phyloP scores from a whole-genome alignment of 108 stramenopile genomes.

The Cyclotella choctawhatcheeana region DNA sequence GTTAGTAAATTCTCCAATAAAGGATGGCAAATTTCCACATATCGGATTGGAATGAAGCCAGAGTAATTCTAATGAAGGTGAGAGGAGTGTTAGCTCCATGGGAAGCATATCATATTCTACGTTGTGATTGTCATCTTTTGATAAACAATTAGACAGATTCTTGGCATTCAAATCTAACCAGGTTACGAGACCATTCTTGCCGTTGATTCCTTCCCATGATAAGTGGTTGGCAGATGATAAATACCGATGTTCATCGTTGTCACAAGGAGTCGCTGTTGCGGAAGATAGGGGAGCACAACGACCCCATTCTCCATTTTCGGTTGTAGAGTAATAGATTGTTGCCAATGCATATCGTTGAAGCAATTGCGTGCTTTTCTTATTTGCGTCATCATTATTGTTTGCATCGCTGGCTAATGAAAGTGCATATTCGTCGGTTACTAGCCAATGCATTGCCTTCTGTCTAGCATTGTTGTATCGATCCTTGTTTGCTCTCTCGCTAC shows the following conservation, averaged over 20 bases:
- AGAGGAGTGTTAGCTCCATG: constrained; percentile 28
- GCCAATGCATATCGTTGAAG: constrained; percentile 61
- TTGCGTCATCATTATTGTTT: neutral
- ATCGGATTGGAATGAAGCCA: constrained; percentile 38
- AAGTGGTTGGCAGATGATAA: constrained; percentile 26
- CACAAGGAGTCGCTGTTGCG: constrained; percentile 20
- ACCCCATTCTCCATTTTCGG: constrained; percentile 49
- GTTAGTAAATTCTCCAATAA: constrained; percentile 35
- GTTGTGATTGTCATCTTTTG: neutral
- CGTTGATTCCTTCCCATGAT: constrained; percentile 37
- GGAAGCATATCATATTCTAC: constrained; percentile 17
- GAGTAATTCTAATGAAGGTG: constrained; percentile 38
- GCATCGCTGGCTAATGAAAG: neutral
- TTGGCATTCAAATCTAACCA: constrained; percentile 38
- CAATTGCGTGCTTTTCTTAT: constrained; percentile 20
- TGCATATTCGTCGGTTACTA: constrained; percentile 11
- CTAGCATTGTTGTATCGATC: constrained; percentile 4
- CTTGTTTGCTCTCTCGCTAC: neutral
- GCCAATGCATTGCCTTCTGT: constrained; percentile 30
- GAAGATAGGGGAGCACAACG: constrained; percentile 6
- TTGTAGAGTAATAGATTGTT: constrained; percentile 47
- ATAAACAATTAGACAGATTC: neutral
- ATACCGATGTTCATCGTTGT: constrained; percentile 10
- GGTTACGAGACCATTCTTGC: constrained; percentile 20
- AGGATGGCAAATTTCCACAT: constrained; percentile 29